These are phyloP conservation scores for Haplosporangium sp. DNA, from an alignment of 371 early-diverging fungal genomes.

Conservation along the genomic window DNA sequence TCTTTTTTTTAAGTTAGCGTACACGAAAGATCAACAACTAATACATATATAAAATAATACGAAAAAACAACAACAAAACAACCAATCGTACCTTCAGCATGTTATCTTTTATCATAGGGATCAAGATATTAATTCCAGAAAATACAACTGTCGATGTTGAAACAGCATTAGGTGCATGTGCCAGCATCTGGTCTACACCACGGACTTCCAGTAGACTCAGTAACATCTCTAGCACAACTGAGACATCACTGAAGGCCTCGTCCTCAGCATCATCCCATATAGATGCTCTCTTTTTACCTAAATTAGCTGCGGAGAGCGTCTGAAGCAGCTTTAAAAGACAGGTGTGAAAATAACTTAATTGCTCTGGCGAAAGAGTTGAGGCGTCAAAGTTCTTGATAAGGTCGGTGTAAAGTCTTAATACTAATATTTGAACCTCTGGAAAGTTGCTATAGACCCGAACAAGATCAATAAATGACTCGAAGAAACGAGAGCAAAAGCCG, in stretches of 20 bases:
- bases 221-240: slow-evolving; percentile 70
- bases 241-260: slow-evolving; percentile 76
- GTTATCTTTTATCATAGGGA: slow-evolving; percentile 77
- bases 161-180: slow-evolving; percentile 39
- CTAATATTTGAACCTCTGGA: slow-evolving; percentile 73
- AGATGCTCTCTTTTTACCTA: slow-evolving; percentile 65
- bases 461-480: slow-evolving; percentile 73
- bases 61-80: not conserved
- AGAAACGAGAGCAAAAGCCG: slow-evolving; percentile 67
- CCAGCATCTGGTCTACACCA: slow-evolving; percentile 43
- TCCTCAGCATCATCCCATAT: slow-evolving; percentile 72
- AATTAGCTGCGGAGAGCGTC: slow-evolving; percentile 39
- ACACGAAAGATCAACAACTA: too few relatives aligned
- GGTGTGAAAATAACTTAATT: slow-evolving; percentile 38
- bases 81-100: slow-evolving; percentile 74
- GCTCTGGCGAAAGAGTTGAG: slow-evolving; percentile 19
- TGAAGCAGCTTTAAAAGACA: slow-evolving; percentile 34
- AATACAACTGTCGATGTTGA: slow-evolving; percentile 77
- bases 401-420: slow-evolving; percentile 70
- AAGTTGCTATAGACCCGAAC: slow-evolving; percentile 73
- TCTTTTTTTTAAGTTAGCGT: slow-evolving; percentile 51
- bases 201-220: slow-evolving; percentile 54
- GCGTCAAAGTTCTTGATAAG: slow-evolving; percentile 68
- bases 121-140: slow-evolving; percentile 73
- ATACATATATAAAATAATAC: too few relatives aligned